Evolutionary conservation across 768 basidiomycete species (phyloP).

Genomic region (Auriscalpium microsporum): DNA sequence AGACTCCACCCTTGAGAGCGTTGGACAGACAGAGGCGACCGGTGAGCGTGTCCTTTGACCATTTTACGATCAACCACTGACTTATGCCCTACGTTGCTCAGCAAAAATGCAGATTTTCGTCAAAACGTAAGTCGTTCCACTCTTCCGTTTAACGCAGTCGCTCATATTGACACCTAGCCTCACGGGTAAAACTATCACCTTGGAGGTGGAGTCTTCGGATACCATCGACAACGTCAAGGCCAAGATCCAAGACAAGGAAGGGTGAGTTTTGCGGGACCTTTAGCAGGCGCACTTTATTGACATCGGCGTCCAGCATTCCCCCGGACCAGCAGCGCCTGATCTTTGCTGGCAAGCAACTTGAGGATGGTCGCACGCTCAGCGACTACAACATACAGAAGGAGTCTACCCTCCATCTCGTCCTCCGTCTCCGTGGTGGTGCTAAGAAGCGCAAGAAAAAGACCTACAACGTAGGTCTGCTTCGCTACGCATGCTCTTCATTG

Average conservation of each 20-base stretch:
- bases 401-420: slow-evolving; percentile 94
- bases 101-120: slow-evolving; percentile 94
- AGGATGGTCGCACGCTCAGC: slow-evolving; percentile 93
- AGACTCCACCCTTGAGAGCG: slow-evolving; percentile 87
- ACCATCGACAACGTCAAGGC: slow-evolving; percentile 98
- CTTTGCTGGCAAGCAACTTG: slow-evolving; percentile 98
- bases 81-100: not conserved
- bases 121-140: slow-evolving; percentile 61
- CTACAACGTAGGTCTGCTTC: slow-evolving; percentile 67
- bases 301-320: slow-evolving; percentile 49
- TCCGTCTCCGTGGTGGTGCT: slow-evolving; percentile 97
- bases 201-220: slow-evolving; percentile 96
- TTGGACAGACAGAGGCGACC: slow-evolving; percentile 85
- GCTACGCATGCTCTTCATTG: not conserved
- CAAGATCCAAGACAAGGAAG: slow-evolving; percentile 97
- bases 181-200: slow-evolving; percentile 97
- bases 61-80: not conserved
- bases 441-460: slow-evolving; percentile 99
- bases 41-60: slow-evolving; percentile 16
- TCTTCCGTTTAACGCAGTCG: slow-evolving; percentile 2
- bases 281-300: slow-evolving; percentile 3
- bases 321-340: slow-evolving; percentile 97
- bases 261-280: slow-evolving; percentile 39
- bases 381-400: slow-evolving; percentile 99
- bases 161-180: slow-evolving; percentile 45